These are phyloP conservation scores for Rosa persica DNA, from an alignment of 306 rosid species.

Conservation along the genomic window DNA sequence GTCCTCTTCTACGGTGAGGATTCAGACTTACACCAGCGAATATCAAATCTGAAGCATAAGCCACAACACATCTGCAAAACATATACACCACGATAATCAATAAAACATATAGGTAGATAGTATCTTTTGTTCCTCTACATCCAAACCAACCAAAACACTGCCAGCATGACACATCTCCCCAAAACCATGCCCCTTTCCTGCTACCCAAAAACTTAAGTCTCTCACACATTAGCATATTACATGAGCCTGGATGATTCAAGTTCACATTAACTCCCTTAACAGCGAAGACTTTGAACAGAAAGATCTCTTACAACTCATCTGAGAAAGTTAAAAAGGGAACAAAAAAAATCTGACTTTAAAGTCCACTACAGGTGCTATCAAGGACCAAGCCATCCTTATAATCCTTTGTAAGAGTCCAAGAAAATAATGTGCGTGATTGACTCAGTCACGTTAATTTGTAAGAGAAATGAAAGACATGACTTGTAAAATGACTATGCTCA, in stretches of 20 bases:
- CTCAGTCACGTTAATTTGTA: background rate
- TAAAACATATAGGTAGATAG: background rate
- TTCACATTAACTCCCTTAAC: background rate
- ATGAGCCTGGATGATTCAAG: background rate
- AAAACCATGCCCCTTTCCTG: background rate
- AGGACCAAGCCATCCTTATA: background rate
- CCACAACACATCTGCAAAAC: conserved; percentile 82
- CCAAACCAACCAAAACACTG: background rate
- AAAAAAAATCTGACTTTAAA: background rate
- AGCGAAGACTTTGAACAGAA: background rate
- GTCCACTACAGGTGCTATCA: background rate
- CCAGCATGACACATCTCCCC: background rate
- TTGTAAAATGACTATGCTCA: background rate
- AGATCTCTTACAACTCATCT: background rate
- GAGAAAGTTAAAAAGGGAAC: background rate
- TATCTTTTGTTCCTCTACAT: background rate
- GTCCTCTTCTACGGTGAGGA: conserved; percentile 70
- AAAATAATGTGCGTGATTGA: background rate
- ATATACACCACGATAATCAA: conserved; percentile 12
- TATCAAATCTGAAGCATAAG: conserved; percentile 82
- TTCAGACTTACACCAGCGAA: conserved; percentile 71
- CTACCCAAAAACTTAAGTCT: background rate
- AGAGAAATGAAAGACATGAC: background rate
- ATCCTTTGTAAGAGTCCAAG: background rate
- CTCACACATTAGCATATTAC: background rate